Percentiles rank a stretch among this genome's conserved stretches.
Evolutionary conservation across 2,329 filamentous ascomycete genomes (phyloP).

Genomic region (Claviceps pazoutovae): DNA sequence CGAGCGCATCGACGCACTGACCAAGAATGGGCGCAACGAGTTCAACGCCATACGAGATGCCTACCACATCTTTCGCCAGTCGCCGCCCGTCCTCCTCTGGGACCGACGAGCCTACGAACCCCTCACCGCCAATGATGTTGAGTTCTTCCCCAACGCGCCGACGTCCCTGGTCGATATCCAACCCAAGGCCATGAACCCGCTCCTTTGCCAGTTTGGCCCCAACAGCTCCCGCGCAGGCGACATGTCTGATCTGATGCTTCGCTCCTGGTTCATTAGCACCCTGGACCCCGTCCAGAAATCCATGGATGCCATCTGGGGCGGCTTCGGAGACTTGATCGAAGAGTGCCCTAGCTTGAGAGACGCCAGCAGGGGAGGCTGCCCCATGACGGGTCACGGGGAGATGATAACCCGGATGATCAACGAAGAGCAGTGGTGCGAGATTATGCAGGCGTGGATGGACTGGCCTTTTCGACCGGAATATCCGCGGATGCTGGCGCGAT

Average conservation of each 20-base stretch:
- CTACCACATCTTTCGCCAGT: constrained; percentile 33
- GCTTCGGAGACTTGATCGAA: constrained; percentile 39
- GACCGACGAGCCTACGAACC: constrained; percentile 62
- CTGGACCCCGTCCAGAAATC: constrained; percentile 29
- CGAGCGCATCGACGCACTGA: constrained; percentile 17
- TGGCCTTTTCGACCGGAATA: constrained; percentile 51
- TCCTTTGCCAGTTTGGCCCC: constrained; percentile 33
- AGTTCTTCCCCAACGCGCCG: constrained; percentile 51
- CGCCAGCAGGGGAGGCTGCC: constrained; percentile 30
- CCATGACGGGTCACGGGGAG: constrained; percentile 23
- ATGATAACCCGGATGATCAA: constrained; percentile 36
- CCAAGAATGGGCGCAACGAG: constrained; percentile 20
- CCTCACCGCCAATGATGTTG: constrained; percentile 38
- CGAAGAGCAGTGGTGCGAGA: constrained; percentile 39
- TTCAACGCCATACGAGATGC: constrained; percentile 37
- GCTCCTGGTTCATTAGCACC: constrained; percentile 27
- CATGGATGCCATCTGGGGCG: constrained; percentile 43
- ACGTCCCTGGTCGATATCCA: constrained; percentile 53
- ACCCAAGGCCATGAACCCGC: constrained; percentile 37
- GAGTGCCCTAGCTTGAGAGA: constrained; percentile 37
- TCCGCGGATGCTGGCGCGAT: constrained; percentile 31
- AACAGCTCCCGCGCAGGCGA: constrained; percentile 29
- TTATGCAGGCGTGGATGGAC: constrained; percentile 45
- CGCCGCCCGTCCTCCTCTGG: constrained; percentile 45
- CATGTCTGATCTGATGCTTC: constrained; percentile 35